Evolutionary conservation across 1,139 yeast genomes (phyloP).

Genomic region (Lodderomyces oxycetoniae): DNA sequence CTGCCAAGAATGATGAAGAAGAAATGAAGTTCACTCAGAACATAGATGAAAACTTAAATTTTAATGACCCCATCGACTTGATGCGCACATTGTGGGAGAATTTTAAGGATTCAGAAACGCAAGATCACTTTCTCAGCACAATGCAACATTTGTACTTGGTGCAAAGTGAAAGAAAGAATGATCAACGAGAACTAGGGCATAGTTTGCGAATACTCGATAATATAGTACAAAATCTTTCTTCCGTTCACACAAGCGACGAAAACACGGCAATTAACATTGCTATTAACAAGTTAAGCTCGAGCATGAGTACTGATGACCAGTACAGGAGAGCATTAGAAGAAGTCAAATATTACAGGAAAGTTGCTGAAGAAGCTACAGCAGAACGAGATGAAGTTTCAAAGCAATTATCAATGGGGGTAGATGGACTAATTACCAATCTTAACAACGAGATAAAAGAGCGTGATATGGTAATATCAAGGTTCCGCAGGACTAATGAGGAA

Average conservation of each 20-base stretch:
- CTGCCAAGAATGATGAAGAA: constrained; percentile 67
- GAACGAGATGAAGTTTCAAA: constrained; percentile 77
- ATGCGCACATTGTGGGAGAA: constrained; percentile 66
- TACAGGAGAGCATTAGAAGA: constrained; percentile 77
- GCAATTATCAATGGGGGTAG: constrained; percentile 76
- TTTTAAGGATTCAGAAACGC: constrained; percentile 67
- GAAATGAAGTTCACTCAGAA: constrained; percentile 59
- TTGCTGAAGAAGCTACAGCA: constrained; percentile 76
- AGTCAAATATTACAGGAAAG: constrained; percentile 58
- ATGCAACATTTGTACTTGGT: constrained; percentile 78
- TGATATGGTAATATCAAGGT: constrained; percentile 60
- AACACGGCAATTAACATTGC: constrained; percentile 80
- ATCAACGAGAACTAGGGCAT: constrained; percentile 49
- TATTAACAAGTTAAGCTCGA: constrained; percentile 68
- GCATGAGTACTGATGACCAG: constrained; percentile 87
- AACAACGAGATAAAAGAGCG: constrained; percentile 70
- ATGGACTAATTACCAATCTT: constrained; percentile 73
- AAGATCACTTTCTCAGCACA: constrained; percentile 68
- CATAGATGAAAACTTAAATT: constrained; percentile 56
- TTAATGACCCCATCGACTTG: constrained; percentile 73
- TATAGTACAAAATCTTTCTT: constrained; percentile 72
- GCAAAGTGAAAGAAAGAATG: constrained; percentile 55
- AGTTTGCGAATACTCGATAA: constrained; percentile 80
- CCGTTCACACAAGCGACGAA: constrained; percentile 59
- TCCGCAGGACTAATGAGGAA: constrained; percentile 63